phyloP scores from a whole-genome alignment of 768 basidiomycete species.

The Pleurotus tuber-regium region DNA sequence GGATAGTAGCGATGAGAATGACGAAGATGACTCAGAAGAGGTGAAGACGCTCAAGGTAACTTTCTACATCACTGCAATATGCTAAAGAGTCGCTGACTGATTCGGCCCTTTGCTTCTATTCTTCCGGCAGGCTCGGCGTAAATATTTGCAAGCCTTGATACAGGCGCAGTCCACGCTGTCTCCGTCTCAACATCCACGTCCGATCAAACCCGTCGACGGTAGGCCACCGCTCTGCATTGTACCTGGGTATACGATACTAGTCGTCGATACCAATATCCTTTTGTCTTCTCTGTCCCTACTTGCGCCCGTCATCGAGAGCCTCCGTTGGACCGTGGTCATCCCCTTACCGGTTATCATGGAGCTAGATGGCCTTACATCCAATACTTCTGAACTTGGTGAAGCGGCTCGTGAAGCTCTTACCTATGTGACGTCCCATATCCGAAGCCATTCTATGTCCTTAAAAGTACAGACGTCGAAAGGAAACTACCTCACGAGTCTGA shows the following conservation, averaged over 20 bases:
- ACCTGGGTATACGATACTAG: conserved; percentile 86
- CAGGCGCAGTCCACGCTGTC: conserved; percentile 29
- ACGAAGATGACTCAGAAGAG: conserved; percentile 68
- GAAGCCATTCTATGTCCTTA: conserved; percentile 70
- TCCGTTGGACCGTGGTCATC: conserved; percentile 84
- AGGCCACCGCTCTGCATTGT: conserved; percentile 54
- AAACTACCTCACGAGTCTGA: conserved; percentile 85
- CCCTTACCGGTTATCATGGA: conserved; percentile 97
- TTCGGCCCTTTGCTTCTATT: conserved; percentile 14
- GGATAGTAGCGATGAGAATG: conserved; percentile 52
- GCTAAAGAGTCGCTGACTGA: conserved; percentile 13
- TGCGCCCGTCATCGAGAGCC: conserved; percentile 71
- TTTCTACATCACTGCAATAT: conserved; percentile 13
- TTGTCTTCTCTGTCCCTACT: conserved; percentile 79
- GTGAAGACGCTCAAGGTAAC: conserved; percentile 79
- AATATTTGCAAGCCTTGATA: conserved; percentile 71
- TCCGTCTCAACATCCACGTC: conserved; percentile 27
- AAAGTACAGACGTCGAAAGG: conserved; percentile 96
- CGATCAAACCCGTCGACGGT: conserved; percentile 25
- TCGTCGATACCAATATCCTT: conserved; percentile 94
- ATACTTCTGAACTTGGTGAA: conserved; percentile 62
- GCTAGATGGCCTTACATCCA: conserved; percentile 82
- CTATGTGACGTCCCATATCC: conserved; percentile 76
- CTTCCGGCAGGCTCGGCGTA: conserved; percentile 59
- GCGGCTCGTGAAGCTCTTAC: conserved; percentile 71